A percentile compares a stretch with the other conserved stretches of the same genome.
Evolutionary conservation across 1,284 basidiomycete genomes (phyloP).

Genomic region (Ustilago xerochloae): DNA sequence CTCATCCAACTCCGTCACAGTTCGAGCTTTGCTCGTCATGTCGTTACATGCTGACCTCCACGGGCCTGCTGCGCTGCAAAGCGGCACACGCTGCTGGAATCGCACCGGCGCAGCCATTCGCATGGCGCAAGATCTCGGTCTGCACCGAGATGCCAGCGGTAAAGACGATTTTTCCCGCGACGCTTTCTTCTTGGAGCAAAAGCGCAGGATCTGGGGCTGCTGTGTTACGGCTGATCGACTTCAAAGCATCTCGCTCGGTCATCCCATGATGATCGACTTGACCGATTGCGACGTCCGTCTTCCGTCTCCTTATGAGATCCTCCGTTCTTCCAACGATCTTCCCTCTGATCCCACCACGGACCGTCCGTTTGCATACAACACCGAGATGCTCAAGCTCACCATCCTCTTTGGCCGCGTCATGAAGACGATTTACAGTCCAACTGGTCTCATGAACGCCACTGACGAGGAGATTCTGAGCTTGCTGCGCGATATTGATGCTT

Average conservation of each 20-base stretch:
- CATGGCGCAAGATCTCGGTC: constrained; percentile 63
- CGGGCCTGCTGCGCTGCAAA: constrained; percentile 65
- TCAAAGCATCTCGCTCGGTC: constrained; percentile 57
- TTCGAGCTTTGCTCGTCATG: constrained; percentile 87
- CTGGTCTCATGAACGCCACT: constrained; percentile 64
- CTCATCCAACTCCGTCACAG: constrained; percentile 84
- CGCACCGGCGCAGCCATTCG: constrained; percentile 62
- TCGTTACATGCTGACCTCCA: constrained; percentile 76
- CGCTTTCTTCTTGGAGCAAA: constrained; percentile 61
- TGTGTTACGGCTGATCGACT: constrained; percentile 63
- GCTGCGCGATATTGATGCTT: constrained; percentile 60
- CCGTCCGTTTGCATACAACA: constrained; percentile 62
- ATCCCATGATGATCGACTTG: constrained; percentile 61
- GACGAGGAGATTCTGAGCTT: constrained; percentile 62
- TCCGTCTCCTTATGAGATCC: constrained; percentile 60
- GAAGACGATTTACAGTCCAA: constrained; percentile 66
- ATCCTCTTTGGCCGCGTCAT: constrained; percentile 65
- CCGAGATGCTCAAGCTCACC: constrained; percentile 64
- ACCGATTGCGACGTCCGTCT: constrained; percentile 65
- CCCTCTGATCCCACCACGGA: constrained; percentile 47
- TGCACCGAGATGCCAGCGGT: constrained; percentile 61
- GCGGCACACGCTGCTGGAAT: constrained; percentile 67
- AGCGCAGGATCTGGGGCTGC: constrained; percentile 62
- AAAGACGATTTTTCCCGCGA: constrained; percentile 58
- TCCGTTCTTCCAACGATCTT: constrained; percentile 51